phyloP scores from a whole-genome alignment of 1,284 basidiomycete species.

The Ustilago bromivora region DNA sequence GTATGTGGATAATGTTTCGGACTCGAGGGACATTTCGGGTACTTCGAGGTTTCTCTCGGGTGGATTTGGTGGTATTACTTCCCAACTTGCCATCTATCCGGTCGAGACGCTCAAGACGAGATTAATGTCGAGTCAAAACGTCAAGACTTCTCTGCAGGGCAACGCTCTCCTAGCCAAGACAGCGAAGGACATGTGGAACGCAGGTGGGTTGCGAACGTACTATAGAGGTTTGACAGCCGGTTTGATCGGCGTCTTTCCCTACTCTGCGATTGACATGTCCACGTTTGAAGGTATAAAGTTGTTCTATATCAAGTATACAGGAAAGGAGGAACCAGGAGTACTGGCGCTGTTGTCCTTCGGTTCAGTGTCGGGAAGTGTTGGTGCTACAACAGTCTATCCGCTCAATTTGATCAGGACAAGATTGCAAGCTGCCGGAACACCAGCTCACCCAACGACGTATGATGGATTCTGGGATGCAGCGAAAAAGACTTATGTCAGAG shows the following conservation, averaged over 20 bases:
- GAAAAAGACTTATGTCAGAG: constrained; percentile 81
- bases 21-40: constrained; percentile 89
- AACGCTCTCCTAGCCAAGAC: constrained; percentile 76
- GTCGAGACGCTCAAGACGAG: constrained; percentile 69
- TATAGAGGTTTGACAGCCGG: constrained; percentile 86
- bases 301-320: constrained; percentile 70
- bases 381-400: constrained; percentile 71
- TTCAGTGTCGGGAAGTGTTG: constrained; percentile 70
- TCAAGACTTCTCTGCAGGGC: constrained; percentile 74
- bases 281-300: constrained; percentile 72
- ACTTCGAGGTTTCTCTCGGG: constrained; percentile 93
- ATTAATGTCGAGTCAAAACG: constrained; percentile 79
- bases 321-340: constrained; percentile 70
- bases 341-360: constrained; percentile 70
- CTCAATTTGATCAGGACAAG: constrained; percentile 84
- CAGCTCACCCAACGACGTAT: constrained; percentile 73
- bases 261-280: constrained; percentile 71
- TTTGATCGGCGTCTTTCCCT: constrained; percentile 71
- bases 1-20: constrained; percentile 90
- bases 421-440: constrained; percentile 87
- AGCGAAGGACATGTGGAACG: constrained; percentile 76
- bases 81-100: constrained; percentile 78
- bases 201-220: constrained; percentile 86
- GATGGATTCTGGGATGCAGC: constrained; percentile 88
- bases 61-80: constrained; percentile 92